These are phyloP conservation scores for Westerdykella ornata DNA, from an alignment of 2,329 filamentous ascomycete genomes.

Conservation along the genomic window DNA sequence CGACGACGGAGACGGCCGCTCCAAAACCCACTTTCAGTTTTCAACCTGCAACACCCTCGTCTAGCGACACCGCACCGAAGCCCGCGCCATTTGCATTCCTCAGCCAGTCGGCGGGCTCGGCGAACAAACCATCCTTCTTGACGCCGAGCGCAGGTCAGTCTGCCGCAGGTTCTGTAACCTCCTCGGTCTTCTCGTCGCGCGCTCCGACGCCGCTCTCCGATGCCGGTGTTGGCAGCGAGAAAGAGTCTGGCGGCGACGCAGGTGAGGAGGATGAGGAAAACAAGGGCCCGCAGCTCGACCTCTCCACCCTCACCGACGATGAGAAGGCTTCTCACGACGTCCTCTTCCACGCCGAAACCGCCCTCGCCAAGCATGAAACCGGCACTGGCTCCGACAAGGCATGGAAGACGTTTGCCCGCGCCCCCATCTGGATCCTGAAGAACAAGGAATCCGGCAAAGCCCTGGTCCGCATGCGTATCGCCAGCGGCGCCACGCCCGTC, in stretches of 20 bases:
- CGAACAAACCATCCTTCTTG: constrained; percentile 12
- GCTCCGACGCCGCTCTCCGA: constrained; percentile 34
- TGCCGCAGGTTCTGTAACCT: constrained; percentile 17
- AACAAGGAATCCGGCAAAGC: constrained; percentile 30
- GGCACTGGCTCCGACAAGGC: constrained; percentile 12
- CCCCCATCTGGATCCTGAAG: constrained; percentile 33
- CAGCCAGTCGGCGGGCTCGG: background rate
- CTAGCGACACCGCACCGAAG: constrained; percentile 22
- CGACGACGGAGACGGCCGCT: constrained; percentile 1
- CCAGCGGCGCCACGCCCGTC: constrained; percentile 25
- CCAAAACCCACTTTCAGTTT: constrained; percentile 23
- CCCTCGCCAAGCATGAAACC: constrained; percentile 25
- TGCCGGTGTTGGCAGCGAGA: constrained; percentile 20
- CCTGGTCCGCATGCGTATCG: constrained; percentile 29
- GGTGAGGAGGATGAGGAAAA: constrained; percentile 26
- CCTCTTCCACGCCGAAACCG: constrained; percentile 27
- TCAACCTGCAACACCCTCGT: constrained; percentile 22
- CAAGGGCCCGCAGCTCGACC: constrained; percentile 25
- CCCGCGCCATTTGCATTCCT: constrained; percentile 7
- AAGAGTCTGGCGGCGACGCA: constrained; percentile 18
- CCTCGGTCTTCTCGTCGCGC: constrained; percentile 31
- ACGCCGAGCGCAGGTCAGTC: constrained; percentile 16
- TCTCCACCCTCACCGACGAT: constrained; percentile 28
- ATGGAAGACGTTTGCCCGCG: constrained; percentile 29
- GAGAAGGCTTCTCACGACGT: constrained; percentile 29